A percentile compares a stretch with the other conserved stretches of the same genome.
These are phyloP conservation scores for Brassica nigra DNA, from an alignment of 345 rosid species.

Conservation along the genomic window DNA sequence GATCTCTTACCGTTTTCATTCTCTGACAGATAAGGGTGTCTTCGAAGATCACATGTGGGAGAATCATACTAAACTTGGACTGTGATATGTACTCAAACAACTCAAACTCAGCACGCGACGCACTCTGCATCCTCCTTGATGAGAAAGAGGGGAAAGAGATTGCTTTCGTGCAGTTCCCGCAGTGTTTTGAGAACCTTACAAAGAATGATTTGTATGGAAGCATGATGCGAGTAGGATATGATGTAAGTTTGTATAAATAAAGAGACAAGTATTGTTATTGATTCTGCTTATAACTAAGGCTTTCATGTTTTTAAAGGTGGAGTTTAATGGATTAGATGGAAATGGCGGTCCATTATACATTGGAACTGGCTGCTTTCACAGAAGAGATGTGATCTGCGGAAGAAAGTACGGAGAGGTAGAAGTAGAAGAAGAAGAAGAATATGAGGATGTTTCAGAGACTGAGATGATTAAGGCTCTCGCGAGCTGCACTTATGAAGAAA, in stretches of 20 bases:
- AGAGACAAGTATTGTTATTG: too few relatives aligned
- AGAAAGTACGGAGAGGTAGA: slow-evolving; percentile 39
- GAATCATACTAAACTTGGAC: slow-evolving; percentile 63
- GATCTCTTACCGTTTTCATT: neutral
- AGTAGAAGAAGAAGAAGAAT: slow-evolving; percentile 14
- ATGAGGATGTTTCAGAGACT: slow-evolving; percentile 31
- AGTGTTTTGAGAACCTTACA: slow-evolving; percentile 53
- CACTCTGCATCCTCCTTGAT: slow-evolving; percentile 86
- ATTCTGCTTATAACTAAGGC: neutral
- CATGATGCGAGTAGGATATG: slow-evolving; percentile 18
- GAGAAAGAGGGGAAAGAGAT: slow-evolving; percentile 60
- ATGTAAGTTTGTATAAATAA: slow-evolving; percentile 24
- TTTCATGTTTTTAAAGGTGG: slow-evolving; percentile 47
- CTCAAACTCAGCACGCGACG: slow-evolving; percentile 57
- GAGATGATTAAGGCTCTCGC: slow-evolving; percentile 57
- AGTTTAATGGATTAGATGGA: slow-evolving; percentile 67
- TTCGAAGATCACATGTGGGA: slow-evolving; percentile 59
- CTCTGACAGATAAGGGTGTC: slow-evolving; percentile 66
- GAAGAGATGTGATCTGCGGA: slow-evolving; percentile 71
- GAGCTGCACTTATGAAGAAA: slow-evolving; percentile 57
- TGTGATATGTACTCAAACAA: slow-evolving; percentile 86
- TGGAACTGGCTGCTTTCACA: slow-evolving; percentile 84
- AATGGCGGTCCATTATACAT: slow-evolving; percentile 65
- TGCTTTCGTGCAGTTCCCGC: slow-evolving; percentile 76
- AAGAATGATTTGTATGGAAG: slow-evolving; percentile 55